Conservation (phyloP, 495 filamentous ascomycete genomes). For the Annulohypoxylon nitens region DNA sequence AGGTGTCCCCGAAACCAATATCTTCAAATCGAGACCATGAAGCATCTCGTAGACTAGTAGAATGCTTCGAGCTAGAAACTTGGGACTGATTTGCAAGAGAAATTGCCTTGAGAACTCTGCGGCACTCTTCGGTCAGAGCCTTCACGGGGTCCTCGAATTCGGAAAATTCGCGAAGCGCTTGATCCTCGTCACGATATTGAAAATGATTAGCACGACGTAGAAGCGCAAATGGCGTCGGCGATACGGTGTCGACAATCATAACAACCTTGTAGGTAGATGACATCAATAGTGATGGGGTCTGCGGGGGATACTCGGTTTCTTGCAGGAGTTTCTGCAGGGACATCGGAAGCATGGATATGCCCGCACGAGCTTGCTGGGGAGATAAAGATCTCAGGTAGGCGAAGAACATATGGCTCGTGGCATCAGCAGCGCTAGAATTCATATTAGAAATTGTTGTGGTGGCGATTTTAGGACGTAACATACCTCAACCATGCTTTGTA, state of each 20-base stretch:
- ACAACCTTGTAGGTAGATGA: conserved; percentile 87
- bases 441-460: conserved; percentile 46
- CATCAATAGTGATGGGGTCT: conserved; percentile 81
- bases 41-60: conserved; percentile 80
- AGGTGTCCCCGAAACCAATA: conserved; percentile 84
- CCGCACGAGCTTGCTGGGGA: conserved; percentile 78
- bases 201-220: conserved; percentile 94
- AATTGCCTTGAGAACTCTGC: conserved; percentile 88
- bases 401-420: conserved; percentile 96
- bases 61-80: conserved; percentile 73
- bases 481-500: conserved; percentile 83
- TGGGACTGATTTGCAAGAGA: conserved; percentile 88
- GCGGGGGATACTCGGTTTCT: conserved; percentile 95
- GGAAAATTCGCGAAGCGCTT: conserved; percentile 83
- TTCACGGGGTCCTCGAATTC: conserved; percentile 89
- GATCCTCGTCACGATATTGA: conserved; percentile 90
- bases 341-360: conserved; percentile 86
- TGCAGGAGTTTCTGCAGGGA: conserved; percentile 90
- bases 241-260: conserved; percentile 97
- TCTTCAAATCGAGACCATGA: conserved; percentile 98
- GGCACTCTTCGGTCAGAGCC: conserved; percentile 92
- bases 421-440: conserved; percentile 84
- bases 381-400: conserved; percentile 93
- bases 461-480: conserved; percentile 30
- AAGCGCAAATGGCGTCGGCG: conserved; percentile 92